Conservation (phyloP, 257 asterid genomes). For the Solanum microdontum region DNA sequence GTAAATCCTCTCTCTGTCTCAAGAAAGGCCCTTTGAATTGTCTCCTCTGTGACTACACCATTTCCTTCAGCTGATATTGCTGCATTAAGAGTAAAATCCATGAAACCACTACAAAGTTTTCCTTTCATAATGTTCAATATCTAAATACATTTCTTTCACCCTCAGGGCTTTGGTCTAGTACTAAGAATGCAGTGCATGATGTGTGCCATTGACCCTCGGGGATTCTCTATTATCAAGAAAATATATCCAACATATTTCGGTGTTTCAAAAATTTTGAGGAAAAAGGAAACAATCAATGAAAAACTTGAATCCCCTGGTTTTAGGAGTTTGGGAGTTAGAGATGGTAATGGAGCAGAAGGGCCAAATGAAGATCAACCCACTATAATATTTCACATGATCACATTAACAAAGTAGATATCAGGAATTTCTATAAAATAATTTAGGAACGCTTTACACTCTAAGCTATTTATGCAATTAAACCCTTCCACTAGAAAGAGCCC, state of each 20-base stretch:
- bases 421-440: neutral
- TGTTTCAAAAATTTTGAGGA: neutral
- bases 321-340: neutral
- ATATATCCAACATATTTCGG: neutral
- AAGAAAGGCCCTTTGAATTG: constrained; percentile 18
- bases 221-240: neutral
- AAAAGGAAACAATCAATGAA: neutral
- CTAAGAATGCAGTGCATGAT: neutral
- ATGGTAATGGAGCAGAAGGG: neutral
- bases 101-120: neutral
- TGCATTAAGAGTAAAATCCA: constrained; percentile 20
- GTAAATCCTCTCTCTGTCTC: constrained; percentile 27
- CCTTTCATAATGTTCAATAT: neutral
- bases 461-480: neutral
- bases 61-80: constrained; percentile 17
- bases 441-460: neutral
- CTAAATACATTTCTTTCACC: neutral
- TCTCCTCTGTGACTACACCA: constrained; percentile 20
- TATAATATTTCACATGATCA: neutral
- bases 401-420: neutral
- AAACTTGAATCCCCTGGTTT: neutral
- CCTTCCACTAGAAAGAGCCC: neutral
- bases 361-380: neutral
- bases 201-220: neutral
- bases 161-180: neutral